Evolutionary conservation across 73 alveolate genomes (phyloP), one percentile per base, ranked within the genome.

Genomic region (Diophrys appendiculata): DNA sequence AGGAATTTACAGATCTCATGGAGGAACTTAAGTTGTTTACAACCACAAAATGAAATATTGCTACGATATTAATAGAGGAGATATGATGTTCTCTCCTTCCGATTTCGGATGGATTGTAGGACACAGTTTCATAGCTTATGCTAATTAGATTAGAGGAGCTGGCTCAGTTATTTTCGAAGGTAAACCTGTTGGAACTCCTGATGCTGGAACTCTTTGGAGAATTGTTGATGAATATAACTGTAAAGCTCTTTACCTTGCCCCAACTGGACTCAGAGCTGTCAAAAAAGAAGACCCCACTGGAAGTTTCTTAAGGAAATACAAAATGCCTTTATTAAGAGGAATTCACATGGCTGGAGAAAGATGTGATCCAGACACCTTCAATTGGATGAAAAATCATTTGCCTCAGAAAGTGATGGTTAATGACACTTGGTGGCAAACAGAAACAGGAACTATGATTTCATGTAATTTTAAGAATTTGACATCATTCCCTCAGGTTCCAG

Each of bases 51-150:
- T 86, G 90, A 80, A 86, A 33, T 64, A 80, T 84, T 72, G 53
- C 31, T 86, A 65, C 73, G 81, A 86, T 67, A 43, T 86, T 34
- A 65, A 83, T 33, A 25, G 68, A 34, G 77, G 72, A 33, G 90
- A 80, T 72, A 79, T 65, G 72, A 80, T 86, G 82, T 80, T 86
- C 68, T 65, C 82, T 0, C 54, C 84, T 53, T 70, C 90, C 34
- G 93, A 86, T 53, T 68, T 86, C 32, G 93, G 93, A 11, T 86
- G 93, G 93, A 86, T 86, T 43, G 93, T 86, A n/a, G 93, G 93
- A 23, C 93, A 86, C 71, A 73, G 52, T 35, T 80, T 86, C 78
- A 86, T 86, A 0, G 33, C 73, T n/a, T 86, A 86, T 72, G 90
- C 87, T 0, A 88, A 88, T n/a, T 67, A 76, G 64, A 56, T 86